phyloP scores from a whole-genome alignment of 148 eudicot species.

The Dianthus caryophyllus region DNA sequence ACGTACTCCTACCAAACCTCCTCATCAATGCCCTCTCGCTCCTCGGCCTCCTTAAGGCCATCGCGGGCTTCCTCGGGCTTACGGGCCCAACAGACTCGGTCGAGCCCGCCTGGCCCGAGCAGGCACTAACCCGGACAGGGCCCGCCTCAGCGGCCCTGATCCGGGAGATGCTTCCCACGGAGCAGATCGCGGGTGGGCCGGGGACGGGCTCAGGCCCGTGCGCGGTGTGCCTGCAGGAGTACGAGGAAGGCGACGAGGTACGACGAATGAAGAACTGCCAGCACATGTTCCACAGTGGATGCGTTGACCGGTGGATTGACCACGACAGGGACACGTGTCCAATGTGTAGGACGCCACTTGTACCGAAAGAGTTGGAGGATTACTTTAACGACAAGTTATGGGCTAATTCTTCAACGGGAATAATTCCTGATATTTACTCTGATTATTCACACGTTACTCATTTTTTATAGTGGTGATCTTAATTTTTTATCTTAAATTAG shows the following conservation, averaged over 20 bases:
- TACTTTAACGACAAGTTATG: constrained; percentile 62
- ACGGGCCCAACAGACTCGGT: constrained; percentile 24
- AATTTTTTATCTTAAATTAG: too few relatives aligned
- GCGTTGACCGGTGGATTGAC: constrained; percentile 77
- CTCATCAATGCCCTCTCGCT: constrained; percentile 31
- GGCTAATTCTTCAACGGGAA: constrained; percentile 64
- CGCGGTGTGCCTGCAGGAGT: constrained; percentile 50
- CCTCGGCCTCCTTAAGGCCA: constrained; percentile 26
- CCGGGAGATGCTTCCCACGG: constrained; percentile 64
- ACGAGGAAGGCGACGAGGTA: constrained; percentile 45
- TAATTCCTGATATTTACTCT: constrained; percentile 52
- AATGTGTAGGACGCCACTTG: constrained; percentile 42
- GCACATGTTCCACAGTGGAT: constrained; percentile 47
- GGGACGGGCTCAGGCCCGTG: constrained; percentile 26
- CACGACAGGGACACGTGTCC: constrained; percentile 59
- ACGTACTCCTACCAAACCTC: constrained; percentile 41
- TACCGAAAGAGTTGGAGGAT: constrained; percentile 54
- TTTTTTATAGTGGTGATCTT: constrained; percentile 7
- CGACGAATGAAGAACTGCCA: constrained; percentile 46
- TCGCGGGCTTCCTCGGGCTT: constrained; percentile 36
- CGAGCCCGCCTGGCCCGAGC: constrained; percentile 31
- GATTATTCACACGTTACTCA: constrained; percentile 47
- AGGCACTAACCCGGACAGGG: constrained; percentile 7
- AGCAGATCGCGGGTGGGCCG: constrained; percentile 21
- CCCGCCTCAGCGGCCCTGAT: constrained; percentile 50